Evolutionary conservation across 257 asterid genomes (phyloP).

Genomic region (Rhazya stricta): DNA sequence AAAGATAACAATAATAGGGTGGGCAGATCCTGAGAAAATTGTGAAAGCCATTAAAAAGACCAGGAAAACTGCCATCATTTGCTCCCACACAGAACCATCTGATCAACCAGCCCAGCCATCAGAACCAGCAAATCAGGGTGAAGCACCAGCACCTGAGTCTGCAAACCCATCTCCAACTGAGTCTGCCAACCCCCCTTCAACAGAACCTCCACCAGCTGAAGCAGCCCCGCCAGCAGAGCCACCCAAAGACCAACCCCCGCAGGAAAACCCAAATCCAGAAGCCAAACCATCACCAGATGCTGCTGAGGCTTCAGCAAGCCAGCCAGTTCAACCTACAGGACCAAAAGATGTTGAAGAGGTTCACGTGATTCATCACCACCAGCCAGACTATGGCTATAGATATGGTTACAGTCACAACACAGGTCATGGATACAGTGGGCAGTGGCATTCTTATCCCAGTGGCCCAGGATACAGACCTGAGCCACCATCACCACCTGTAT

Average conservation of each 20-base stretch:
- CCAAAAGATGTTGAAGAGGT: constrained; percentile 59
- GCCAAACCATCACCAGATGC: constrained; percentile 26
- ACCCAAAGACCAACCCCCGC: constrained; percentile 30
- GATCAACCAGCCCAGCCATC: constrained; percentile 43
- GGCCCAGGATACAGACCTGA: constrained; percentile 21
- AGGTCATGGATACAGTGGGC: constrained; percentile 29
- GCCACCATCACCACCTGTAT: constrained; percentile 31
- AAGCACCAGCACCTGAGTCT: constrained; percentile 29
- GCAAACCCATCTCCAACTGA: constrained; percentile 34
- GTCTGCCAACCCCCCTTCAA: constrained; percentile 26
- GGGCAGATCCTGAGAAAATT: constrained; percentile 72
- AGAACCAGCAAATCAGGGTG: constrained; percentile 31
- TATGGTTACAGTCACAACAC: constrained; percentile 28
- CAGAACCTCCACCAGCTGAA: constrained; percentile 38
- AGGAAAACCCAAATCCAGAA: constrained; percentile 39
- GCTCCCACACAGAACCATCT: constrained; percentile 56
- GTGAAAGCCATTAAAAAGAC: constrained; percentile 74
- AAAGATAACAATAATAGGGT: constrained; percentile 64
- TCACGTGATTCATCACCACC: constrained; percentile 61
- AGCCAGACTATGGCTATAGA: constrained; percentile 52
- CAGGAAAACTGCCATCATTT: constrained; percentile 64
- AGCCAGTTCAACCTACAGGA: constrained; percentile 22
- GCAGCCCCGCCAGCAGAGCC: constrained; percentile 28
- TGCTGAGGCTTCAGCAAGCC: constrained; percentile 29
- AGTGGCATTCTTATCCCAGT: constrained; percentile 24